Conservation (phyloP, 257 asterid species). For the Solanum bulbocastanum region DNA sequence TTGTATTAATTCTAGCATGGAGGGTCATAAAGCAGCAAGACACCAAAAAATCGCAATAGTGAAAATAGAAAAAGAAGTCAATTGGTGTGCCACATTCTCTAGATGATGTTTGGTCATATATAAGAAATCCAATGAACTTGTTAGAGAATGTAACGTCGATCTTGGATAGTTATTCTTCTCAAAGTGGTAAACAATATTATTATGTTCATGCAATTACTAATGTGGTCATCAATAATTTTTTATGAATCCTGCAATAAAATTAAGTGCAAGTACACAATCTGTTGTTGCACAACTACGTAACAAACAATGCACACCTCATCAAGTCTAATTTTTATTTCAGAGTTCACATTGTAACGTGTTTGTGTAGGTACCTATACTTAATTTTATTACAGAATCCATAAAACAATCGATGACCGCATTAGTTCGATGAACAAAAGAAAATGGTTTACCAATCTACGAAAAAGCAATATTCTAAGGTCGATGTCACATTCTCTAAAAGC, state of each 20-base stretch:
- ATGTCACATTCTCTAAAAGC: slow-evolving; percentile 14
- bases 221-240: too few relatives aligned
- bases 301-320: neutral
- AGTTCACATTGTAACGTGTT: neutral
- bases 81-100: neutral
- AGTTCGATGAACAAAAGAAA: slow-evolving; percentile 27
- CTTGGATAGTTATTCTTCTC: slow-evolving; percentile 22
- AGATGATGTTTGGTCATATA: neutral
- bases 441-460: slow-evolving; percentile 25
- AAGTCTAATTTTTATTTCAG: too few relatives aligned
- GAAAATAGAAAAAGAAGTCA: neutral
- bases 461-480: slow-evolving; percentile 17
- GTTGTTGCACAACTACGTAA: too few relatives aligned
- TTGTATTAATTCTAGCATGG: neutral
- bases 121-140: slow-evolving; percentile 19
- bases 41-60: neutral
- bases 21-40: neutral
- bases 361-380: neutral
- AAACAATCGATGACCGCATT: neutral
- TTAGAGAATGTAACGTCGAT: slow-evolving; percentile 12
- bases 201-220: slow-evolving; percentile 22
- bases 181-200: slow-evolving; percentile 24
- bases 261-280: too few relatives aligned
- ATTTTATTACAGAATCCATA: neutral
- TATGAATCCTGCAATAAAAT: too few relatives aligned